phyloP scores from a whole-genome alignment of 495 filamentous ascomycete genomes.

The Apiosordaria backusii region DNA sequence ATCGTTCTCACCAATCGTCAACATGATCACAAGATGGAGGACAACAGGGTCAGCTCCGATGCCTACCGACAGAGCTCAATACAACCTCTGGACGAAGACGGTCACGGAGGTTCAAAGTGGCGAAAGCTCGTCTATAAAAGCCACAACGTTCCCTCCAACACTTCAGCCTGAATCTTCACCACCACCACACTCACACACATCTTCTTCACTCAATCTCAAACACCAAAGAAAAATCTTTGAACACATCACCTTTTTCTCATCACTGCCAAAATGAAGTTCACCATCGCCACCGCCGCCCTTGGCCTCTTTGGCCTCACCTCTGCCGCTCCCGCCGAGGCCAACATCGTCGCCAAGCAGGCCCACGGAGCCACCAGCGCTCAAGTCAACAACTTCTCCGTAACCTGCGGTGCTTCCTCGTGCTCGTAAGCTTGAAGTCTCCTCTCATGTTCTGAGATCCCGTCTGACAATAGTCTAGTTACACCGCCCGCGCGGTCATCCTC shows the following conservation, averaged over 20 bases:
- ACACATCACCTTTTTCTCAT: neutral
- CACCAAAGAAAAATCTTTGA: neutral
- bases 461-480: slow-evolving; percentile 4
- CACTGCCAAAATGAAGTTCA: slow-evolving; percentile 7
- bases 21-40: neutral
- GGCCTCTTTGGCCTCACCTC: slow-evolving; percentile 5
- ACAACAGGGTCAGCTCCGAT: neutral
- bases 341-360: neutral
- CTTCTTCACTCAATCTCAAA: neutral
- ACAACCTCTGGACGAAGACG: neutral
- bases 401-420: slow-evolving; percentile 1
- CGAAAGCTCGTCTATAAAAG: neutral
- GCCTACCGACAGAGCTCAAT: neutral
- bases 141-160: neutral
- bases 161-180: neutral
- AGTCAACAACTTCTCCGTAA: slow-evolving; percentile 6
- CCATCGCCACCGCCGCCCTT: neutral
- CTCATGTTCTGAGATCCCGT: neutral
- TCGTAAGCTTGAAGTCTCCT: neutral
- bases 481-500: slow-evolving; percentile 1
- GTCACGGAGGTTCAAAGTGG: neutral
- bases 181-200: neutral
- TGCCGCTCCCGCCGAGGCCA: slow-evolving; percentile 1
- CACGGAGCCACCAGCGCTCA: slow-evolving; percentile 4
- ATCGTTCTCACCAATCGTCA: neutral